Base-by-base conservation (phyloP, 192 early-diverging fungal species). In the Coemansia sp. region DNA sequence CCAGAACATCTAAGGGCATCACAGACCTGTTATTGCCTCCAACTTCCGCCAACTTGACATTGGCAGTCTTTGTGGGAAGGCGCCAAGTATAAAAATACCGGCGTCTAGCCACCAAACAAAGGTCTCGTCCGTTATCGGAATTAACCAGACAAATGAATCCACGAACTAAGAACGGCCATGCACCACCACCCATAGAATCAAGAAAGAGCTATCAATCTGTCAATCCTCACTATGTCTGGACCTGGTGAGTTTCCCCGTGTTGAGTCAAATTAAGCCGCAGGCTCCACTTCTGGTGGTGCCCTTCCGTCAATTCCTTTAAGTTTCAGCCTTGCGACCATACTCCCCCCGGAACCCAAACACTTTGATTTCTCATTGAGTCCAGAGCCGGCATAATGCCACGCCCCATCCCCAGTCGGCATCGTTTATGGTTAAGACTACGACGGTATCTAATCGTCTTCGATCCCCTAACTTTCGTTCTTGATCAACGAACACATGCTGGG, bases 81-180 rank as follows among this genome's bases (percentile, higher is more conserved):
- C 48, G 61, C 67, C 63, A 59, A 67, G 71, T 64, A 76, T 73
- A 63, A 85, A 69, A 75, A 72, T 73, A 73, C 54, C 67, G 68
- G 57, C 64, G 72, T 63, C 88, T 89, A 89, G 83, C 87, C 88
- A 89, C 83, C 88, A 88, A 86, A 80, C 74, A 85, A 88, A 90
- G 88, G 87, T 90, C 88, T 90, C 89, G 86, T 89, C 88, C 88
- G 87, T 89, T 89, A 89, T 87, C 86, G 86, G 89, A 90, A 90
- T 90, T 88, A 89, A 88, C 88, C 88, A 90, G 86, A 87, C 86
- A 89, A 85, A 87, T 87, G 85, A 88, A 76, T 87, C 85, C 82
- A 76, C 84, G 66, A 78, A 78, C 76, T 78, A 86, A 80, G 69
- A 76, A 80, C 63, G 68, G 73, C 76, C 72, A 75, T 79, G 76